A percentile compares a stretch with the other conserved stretches of the same genome.
phyloP scores from a whole-genome alignment of 2,329 filamentous ascomycete species.

The Daldinia eschscholtzii region DNA sequence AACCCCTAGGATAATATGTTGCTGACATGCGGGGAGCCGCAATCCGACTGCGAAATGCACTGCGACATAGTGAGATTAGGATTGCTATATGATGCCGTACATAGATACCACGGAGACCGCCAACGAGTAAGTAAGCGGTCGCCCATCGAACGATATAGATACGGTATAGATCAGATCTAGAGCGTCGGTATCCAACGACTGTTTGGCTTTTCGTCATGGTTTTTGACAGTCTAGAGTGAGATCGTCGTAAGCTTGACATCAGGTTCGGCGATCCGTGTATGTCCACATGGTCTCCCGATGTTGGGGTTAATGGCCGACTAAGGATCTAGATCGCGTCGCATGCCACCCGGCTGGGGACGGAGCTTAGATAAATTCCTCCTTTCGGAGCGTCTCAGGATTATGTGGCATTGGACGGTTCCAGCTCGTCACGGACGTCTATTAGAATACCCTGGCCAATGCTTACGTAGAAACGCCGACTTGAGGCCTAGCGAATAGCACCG shows the following conservation, averaged over 20 bases:
- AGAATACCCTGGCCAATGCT: slow-evolving; percentile 10
- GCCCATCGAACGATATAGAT: slow-evolving; percentile 24
- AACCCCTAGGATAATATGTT: slow-evolving; percentile 23
- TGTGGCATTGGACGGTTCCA: slow-evolving; percentile 19
- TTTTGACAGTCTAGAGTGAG: slow-evolving; percentile 12
- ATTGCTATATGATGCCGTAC: background rate
- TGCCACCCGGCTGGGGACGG: slow-evolving; percentile 21
- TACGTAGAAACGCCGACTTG: slow-evolving; percentile 29
- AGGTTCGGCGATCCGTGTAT: slow-evolving; percentile 13
- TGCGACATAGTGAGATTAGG: slow-evolving; percentile 13
- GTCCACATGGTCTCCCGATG: slow-evolving; percentile 22
- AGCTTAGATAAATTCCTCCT: slow-evolving; percentile 27
- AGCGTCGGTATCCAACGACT: slow-evolving; percentile 9
- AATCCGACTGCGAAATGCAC: slow-evolving; percentile 14
- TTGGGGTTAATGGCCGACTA: slow-evolving; percentile 17
- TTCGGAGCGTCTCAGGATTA: slow-evolving; percentile 14
- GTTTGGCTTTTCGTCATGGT: background rate
- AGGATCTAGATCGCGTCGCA: slow-evolving; percentile 22
- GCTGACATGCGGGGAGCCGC: slow-evolving; percentile 25
- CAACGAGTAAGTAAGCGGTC: slow-evolving; percentile 10
- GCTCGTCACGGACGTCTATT: slow-evolving; percentile 18
- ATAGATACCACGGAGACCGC: slow-evolving; percentile 13
- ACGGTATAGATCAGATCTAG: slow-evolving; percentile 26
- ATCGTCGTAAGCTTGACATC: slow-evolving; percentile 19
- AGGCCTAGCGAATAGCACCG: slow-evolving; percentile 20